These are phyloP conservation scores for Suhomyces atakaporum DNA, from an alignment of 1,139 yeast species.

Conservation along the genomic window DNA sequence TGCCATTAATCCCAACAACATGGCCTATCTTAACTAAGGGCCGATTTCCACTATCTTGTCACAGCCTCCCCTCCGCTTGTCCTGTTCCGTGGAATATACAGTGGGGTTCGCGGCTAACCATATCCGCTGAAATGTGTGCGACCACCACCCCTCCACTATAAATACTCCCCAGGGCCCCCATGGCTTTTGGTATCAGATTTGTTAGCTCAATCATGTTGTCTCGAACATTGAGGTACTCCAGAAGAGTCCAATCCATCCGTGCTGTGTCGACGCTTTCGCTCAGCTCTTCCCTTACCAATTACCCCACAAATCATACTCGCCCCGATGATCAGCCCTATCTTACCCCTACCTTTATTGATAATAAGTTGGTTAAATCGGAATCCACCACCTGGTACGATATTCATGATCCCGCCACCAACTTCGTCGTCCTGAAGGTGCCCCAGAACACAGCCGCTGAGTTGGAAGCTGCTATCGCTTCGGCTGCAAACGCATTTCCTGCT, in stretches of 20 bases:
- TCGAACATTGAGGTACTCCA: conserved; percentile 12
- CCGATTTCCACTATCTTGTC: no score
- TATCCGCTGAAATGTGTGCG: neutral
- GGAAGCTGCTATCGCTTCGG: conserved; percentile 66
- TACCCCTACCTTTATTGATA: conserved; percentile 62
- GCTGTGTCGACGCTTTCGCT: conserved; percentile 28
- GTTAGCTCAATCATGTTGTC: conserved; percentile 10
- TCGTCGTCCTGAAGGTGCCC: conserved; percentile 68
- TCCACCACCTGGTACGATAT: conserved; percentile 68
- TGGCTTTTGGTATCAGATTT: neutral
- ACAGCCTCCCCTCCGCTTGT: no score
- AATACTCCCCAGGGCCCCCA: neutral
- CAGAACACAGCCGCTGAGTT: conserved; percentile 70
- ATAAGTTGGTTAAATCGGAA: conserved; percentile 57
- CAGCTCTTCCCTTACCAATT: conserved; percentile 34
- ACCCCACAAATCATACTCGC: conserved; percentile 51
- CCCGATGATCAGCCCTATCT: conserved; percentile 45
- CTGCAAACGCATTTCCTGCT: conserved; percentile 58
- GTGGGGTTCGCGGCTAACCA: neutral
- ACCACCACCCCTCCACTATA: neutral
- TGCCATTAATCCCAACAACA: no score
- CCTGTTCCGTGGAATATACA: neutral
- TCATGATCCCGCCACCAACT: conserved; percentile 76
- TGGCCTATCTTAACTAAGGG: no score
- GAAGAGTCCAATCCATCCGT: conserved; percentile 15